Conservation (phyloP, 257 asterid genomes). For the Primulina huaijiensis region DNA sequence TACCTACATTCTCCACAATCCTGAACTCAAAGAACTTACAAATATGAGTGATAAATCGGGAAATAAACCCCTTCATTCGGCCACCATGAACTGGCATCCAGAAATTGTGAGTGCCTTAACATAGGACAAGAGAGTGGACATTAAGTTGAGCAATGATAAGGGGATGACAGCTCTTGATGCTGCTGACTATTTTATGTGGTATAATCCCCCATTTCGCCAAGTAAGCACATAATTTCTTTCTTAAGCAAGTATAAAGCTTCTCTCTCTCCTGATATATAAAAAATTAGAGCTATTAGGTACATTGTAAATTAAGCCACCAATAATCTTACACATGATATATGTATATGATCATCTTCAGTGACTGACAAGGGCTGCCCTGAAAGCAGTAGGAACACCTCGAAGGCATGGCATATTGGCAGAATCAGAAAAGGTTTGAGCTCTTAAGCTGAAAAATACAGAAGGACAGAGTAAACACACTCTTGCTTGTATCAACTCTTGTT, state of each 20-base stretch:
- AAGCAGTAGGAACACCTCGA: slow-evolving; percentile 28
- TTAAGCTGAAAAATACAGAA: slow-evolving; percentile 15
- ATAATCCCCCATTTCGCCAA: slow-evolving; percentile 16
- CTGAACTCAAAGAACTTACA: slow-evolving; percentile 24
- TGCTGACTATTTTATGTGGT: slow-evolving; percentile 18
- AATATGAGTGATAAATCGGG: slow-evolving; percentile 34
- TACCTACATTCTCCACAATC: slow-evolving; percentile 23
- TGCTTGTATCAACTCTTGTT: slow-evolving; percentile 38
- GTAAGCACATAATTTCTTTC: slow-evolving; percentile 2
- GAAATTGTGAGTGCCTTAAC: slow-evolving; percentile 27
- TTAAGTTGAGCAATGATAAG: slow-evolving; percentile 21
- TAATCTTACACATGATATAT: not conserved
- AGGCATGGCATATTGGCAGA: not conserved
- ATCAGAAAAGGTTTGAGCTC: no score
- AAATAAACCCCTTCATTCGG: slow-evolving; percentile 36
- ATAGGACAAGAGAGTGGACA: slow-evolving; percentile 32
- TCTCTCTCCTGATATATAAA: no score
- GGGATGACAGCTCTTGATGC: slow-evolving; percentile 38
- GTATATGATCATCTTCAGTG: slow-evolving; percentile 8
- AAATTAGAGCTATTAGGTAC: no score
- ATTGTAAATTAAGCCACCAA: not conserved
- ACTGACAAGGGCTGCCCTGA: slow-evolving; percentile 33
- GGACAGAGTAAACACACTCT: slow-evolving; percentile 36
- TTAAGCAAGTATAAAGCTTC: no score
- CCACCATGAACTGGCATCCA: slow-evolving; percentile 26